These are phyloP conservation scores for Phalaenopsis equestris DNA, from an alignment of 106 monocot genomes.

Conservation along the genomic window DNA sequence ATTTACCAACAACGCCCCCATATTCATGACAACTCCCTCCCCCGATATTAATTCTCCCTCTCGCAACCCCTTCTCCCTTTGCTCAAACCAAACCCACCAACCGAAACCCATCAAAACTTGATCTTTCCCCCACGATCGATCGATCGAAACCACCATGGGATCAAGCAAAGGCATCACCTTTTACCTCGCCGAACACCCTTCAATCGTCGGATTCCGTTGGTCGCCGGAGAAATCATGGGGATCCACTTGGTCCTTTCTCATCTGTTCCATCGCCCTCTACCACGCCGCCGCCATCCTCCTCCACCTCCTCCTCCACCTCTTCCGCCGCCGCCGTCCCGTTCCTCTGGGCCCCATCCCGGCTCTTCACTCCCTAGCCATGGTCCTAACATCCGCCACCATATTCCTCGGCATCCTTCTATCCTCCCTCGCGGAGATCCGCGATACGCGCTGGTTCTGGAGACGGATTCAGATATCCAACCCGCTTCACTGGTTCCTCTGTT, in stretches of 20 bases:
- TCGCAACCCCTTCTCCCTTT: neutral
- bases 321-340: slow-evolving; percentile 43
- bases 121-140: neutral
- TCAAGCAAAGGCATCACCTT: slow-evolving; percentile 23
- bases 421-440: slow-evolving; percentile 64
- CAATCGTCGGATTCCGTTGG: slow-evolving; percentile 93
- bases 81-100: neutral
- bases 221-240: slow-evolving; percentile 57
- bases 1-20: neutral
- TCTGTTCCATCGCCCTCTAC: slow-evolving; percentile 56
- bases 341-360: slow-evolving; percentile 91
- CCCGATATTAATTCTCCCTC: neutral
- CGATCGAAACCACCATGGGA: neutral
- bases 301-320: slow-evolving; percentile 32
- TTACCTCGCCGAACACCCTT: slow-evolving; percentile 82
- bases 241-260: slow-evolving; percentile 85
- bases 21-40: neutral
- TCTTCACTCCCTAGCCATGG: slow-evolving; percentile 68
- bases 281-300: slow-evolving; percentile 30
- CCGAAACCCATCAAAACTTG: neutral
- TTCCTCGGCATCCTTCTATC: slow-evolving; percentile 78
- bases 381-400: slow-evolving; percentile 51
- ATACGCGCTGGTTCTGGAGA: slow-evolving; percentile 64
- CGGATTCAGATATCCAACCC: slow-evolving; percentile 41
- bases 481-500: slow-evolving; percentile 87